Base-by-base conservation (phyloP, 2,329 filamentous ascomycete species). In the Kalaharituber pfeilii region DNA sequence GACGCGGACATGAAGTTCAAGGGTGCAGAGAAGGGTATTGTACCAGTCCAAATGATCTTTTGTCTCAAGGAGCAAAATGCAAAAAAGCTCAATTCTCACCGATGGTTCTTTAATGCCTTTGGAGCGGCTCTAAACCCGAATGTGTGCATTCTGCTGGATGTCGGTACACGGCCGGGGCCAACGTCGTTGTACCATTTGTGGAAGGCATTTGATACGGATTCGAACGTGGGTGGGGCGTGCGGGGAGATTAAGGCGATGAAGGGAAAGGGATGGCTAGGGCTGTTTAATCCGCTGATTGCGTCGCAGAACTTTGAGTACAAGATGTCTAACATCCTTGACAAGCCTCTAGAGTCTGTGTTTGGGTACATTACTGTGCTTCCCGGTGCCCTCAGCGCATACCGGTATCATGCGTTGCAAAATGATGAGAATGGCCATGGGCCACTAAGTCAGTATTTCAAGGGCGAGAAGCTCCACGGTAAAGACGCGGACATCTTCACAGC, bases 221-320 rank as follows among this genome's bases (percentile, higher is more conserved):
- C 91, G 5, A 96, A 89, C 62, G 91, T 98, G 25, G 91, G 89
- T 0, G 93, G 91, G 50, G 91, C 91, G 25, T 95, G 91, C 60
- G 91, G 91, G 61, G 91, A 98, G 68, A 98, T 98, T 69, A 94
- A 89, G 67, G 91, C 91, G 0, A 94, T 94, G 70, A 94, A 95
- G 68, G 91, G 91, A 6, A 86, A 82, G 61, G 80, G 77, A 24
- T 88, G 86, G 65, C 72, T 80, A 4, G 86, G 89, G 59, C 75
- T 98, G 15, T 72, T 98, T 47, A 98, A 98, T 64, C 91, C 91
- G 0, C 74, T 98, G 5, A 89, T 98, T 15, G 91, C 91, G 0
- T 94, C 87, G 47, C 91, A 98, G 65, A 98, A 98, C 67, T 98
- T 98, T 62, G 91, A 98, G 72, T 98, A 98, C 74, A 98, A 98